A percentile compares a stretch with the other conserved stretches of the same genome.
Conservation (phyloP, 805 yeast genomes). For the Danielia reshetovae region DNA sequence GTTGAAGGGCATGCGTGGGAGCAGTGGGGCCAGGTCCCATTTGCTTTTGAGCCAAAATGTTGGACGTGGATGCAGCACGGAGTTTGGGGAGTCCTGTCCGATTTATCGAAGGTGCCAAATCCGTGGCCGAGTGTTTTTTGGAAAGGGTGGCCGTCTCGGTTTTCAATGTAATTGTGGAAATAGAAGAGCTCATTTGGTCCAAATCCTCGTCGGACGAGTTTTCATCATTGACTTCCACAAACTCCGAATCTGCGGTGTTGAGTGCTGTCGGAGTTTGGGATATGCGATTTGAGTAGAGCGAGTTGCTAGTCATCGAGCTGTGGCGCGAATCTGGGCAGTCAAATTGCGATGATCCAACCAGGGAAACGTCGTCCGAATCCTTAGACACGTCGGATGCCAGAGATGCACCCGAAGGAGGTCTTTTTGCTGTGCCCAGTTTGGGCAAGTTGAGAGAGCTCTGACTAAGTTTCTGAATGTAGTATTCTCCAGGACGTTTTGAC, state of each 20-base stretch:
- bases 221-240: constrained; percentile 1
- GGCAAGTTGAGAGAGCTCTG: constrained; percentile 19
- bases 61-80: constrained; percentile 15
- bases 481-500: constrained; percentile 38
- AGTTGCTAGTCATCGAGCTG: constrained; percentile 33
- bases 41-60: constrained; percentile 5
- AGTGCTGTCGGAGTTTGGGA: neutral
- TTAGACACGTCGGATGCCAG: constrained; percentile 26
- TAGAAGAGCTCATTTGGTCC: constrained; percentile 13
- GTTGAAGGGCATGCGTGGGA: constrained; percentile 3
- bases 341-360: constrained; percentile 30
- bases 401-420: constrained; percentile 35
- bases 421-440: constrained; percentile 1
- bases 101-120: constrained; percentile 2
- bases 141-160: constrained; percentile 4
- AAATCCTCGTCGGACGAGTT: constrained; percentile 4
- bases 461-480: constrained; percentile 30
- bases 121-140: neutral
- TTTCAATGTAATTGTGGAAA: constrained; percentile 18
- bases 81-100: constrained; percentile 5
- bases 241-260: constrained; percentile 3
- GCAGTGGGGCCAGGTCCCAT: constrained; percentile 2
- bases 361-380: constrained; percentile 32
- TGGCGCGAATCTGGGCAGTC: constrained; percentile 34
- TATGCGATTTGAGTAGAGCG: constrained; percentile 15